phyloP scores from a whole-genome alignment of 2,329 filamentous ascomycete genomes.

The Dryadomyces quercus-mongolicae region DNA sequence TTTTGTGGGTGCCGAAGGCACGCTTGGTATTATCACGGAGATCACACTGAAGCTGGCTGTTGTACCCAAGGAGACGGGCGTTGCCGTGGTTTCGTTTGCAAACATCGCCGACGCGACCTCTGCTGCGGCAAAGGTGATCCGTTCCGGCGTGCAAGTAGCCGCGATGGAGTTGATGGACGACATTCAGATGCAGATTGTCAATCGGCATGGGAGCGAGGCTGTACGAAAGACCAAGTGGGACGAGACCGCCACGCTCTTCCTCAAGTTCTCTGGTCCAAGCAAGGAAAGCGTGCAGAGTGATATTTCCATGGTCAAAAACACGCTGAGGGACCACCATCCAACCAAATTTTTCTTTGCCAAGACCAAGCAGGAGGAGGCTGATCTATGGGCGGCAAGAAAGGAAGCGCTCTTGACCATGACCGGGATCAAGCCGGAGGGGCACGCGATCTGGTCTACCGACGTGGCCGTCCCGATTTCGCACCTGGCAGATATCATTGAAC shows the following conservation, averaged over 20 bases:
- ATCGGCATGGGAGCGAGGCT: background rate
- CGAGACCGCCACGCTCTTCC: conserved; percentile 59
- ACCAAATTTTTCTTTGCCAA: background rate
- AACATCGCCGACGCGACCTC: conserved; percentile 49
- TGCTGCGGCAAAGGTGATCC: conserved; percentile 52
- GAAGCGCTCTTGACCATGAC: conserved; percentile 63
- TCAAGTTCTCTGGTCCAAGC: conserved; percentile 60
- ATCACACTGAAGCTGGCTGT: conserved; percentile 49
- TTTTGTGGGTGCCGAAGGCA: conserved; percentile 61
- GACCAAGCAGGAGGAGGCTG: conserved; percentile 42
- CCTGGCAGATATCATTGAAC: conserved; percentile 56
- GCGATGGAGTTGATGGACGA: conserved; percentile 4
- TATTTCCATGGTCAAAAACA: conserved; percentile 18
- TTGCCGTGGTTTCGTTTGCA: conserved; percentile 51
- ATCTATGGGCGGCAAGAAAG: conserved; percentile 66
- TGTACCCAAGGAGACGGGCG: conserved; percentile 49
- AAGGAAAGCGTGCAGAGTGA: conserved; percentile 43
- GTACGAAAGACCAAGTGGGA: conserved; percentile 46
- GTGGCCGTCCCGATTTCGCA: conserved; percentile 65
- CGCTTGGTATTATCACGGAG: conserved; percentile 34
- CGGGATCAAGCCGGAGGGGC: conserved; percentile 45
- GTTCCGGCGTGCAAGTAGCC: conserved; percentile 13
- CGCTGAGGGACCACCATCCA: background rate
- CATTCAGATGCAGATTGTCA: background rate
- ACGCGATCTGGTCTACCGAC: conserved; percentile 68